Evolutionary conservation across 352 stramenopile genomes (phyloP), one percentile per base, ranked within the genome.

Genomic region (Globisporangium barbulae): DNA sequence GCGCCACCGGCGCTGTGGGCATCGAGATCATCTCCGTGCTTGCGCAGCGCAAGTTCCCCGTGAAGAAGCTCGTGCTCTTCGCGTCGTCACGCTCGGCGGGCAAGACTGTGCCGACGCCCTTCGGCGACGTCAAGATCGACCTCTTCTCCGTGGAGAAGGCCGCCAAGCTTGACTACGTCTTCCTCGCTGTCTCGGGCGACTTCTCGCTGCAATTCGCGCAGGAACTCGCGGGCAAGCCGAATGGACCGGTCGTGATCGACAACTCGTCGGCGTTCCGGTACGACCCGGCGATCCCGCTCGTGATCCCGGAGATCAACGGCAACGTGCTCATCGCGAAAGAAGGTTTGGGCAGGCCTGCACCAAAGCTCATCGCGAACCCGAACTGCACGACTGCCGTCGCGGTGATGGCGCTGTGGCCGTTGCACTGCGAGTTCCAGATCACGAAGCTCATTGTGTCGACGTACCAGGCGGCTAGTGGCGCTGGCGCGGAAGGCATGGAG

Each of bases 341-440:
- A 25, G 69, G 59, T 25, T 53, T 79, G 49, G 10, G 31, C 41
- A 70, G 70, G 52, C 12, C 64, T 28, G 65, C 68, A 55, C 76
- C 88, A 64, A 98, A 97, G 64, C 71, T 99, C 56, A 98, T 99
- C 65, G 96, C 97, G n/a, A 99, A 99, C 83, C 97, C 97, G 15
- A 99, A 99, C 75, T 99, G 97, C 79, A 99, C 97, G 56, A 99
- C 97, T 39, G 96, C 96, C 12, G 98, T 99, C 65, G 97, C 96
- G 37, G 83, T 96, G 47, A 99, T 99, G 96, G 97, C 96, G 56
- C 75, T 99, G 15, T 98, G 88, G 85, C 97, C 97, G 35, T 76
- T 99, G 55, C 94, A 99, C 79, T 96, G 97, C 61, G 78, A 97
- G 53, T 99, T 98, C 77, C 88, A 87, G 55, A 89, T 99, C 63